Evolutionary conservation across 2,329 filamentous ascomycete species (phyloP), one percentile per base, ranked within the genome.

Genomic region (Pseudogymnoascus verrucosus): DNA sequence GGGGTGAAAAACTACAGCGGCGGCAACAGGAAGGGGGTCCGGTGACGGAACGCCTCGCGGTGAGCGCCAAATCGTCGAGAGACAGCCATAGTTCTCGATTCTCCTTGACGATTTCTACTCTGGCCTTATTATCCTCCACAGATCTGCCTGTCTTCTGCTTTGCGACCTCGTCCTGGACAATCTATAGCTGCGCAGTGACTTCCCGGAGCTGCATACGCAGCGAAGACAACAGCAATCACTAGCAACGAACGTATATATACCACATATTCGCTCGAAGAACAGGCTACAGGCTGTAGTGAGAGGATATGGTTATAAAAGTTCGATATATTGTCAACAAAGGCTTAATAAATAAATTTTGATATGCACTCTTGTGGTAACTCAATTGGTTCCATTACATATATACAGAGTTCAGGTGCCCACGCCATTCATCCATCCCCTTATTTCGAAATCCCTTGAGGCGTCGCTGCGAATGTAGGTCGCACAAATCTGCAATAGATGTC

Each of bases 401-500:
- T 61, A 61, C 59, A 61, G 36, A 39, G 34, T 57, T 34, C 51
- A 57, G 51, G 16, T 34, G 26, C 51, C 26, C 51, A 36, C 51
- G 28, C 51, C 51, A 34, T 21, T 5, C 34, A 57, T 57, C 51
- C 51, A 57, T 57, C 51, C 51, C 16, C 34, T 57, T 57, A 57
- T 36, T 57, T 57, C 28, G 51, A 57, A 57, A 57, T 57, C 3
- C 51, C 51, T 5, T 23, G 75, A n/a, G 91, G 91, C 61, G 88
- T 86, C 65, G 89, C 83, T 57, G 87, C 86, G 76, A 87, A 93
- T 21, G 90, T 93, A 68, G 91, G 91, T 74, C 90, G 84, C 72
- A 96, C 87, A 73, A 90, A 93, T 76, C 90, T 92, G 70, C 26
- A 64, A 63, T 37, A 16, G 39, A 23, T 16, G 36, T 23, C 21